Percentiles rank a stretch among this genome's conserved stretches.
Evolutionary conservation across 2,329 filamentous ascomycete species (phyloP).

Genomic region (Colletotrichum higginsianum): DNA sequence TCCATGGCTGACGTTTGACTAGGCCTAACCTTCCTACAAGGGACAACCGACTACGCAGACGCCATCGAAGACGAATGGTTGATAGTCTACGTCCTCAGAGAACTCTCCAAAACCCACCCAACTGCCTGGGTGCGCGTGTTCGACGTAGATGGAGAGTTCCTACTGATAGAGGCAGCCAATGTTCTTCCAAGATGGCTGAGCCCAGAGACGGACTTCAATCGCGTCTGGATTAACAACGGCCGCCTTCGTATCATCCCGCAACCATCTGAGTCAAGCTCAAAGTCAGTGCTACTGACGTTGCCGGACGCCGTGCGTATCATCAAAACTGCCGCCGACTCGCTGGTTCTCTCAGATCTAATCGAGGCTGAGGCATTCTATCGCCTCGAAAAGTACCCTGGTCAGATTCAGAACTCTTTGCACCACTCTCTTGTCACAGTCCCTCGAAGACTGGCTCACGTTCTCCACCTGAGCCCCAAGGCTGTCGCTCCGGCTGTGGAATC

Average conservation of each 20-base stretch:
- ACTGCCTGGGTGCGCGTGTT: constrained; percentile 86
- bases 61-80: constrained; percentile 98
- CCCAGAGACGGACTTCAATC: constrained; percentile 88
- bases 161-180: constrained; percentile 93
- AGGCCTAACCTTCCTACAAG: constrained; percentile 77
- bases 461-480: constrained; percentile 81
- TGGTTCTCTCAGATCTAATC: constrained; percentile 81
- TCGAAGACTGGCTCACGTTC: constrained; percentile 83
- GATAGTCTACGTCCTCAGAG: constrained; percentile 88
- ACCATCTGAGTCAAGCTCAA: constrained; percentile 54
- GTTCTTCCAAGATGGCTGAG: constrained; percentile 91
- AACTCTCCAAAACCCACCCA: constrained; percentile 81
- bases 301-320: constrained; percentile 76
- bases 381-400: constrained; percentile 84
- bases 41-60: constrained; percentile 90
- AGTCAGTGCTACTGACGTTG: constrained; percentile 66
- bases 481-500: constrained; percentile 89
- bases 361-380: constrained; percentile 94
- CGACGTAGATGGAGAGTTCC: constrained; percentile 94
- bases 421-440: constrained; percentile 81
- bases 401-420: constrained; percentile 84
- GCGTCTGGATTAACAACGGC: constrained; percentile 89
- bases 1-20: constrained; percentile 15
- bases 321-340: constrained; percentile 64
- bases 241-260: constrained; percentile 81